phyloP scores from a whole-genome alignment of 1,139 yeast species.

The Candida dubliniensis region DNA sequence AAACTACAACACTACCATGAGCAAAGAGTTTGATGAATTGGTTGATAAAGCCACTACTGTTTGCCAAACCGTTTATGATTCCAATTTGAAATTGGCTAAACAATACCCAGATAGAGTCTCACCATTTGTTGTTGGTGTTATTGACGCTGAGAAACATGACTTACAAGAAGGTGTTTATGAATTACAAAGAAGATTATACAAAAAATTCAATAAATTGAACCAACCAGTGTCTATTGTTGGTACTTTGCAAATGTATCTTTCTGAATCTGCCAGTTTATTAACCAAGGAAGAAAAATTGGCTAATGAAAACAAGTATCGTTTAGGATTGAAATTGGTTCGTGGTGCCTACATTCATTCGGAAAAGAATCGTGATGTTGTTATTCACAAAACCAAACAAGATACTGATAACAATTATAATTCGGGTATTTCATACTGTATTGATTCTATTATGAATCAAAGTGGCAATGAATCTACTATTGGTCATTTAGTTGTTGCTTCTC shows the following conservation, averaged over 20 bases:
- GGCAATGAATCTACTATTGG: slow-evolving; percentile 60
- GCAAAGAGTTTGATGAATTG: slow-evolving; percentile 55
- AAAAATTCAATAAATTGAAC: slow-evolving; percentile 64
- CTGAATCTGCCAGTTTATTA: slow-evolving; percentile 65
- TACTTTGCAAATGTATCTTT: slow-evolving; percentile 89
- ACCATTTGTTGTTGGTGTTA: slow-evolving; percentile 81
- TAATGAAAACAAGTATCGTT: slow-evolving; percentile 57
- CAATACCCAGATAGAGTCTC: slow-evolving; percentile 68
- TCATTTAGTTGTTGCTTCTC: slow-evolving; percentile 90
- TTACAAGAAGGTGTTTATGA: slow-evolving; percentile 91
- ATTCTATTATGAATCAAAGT: slow-evolving; percentile 48
- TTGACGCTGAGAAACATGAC: slow-evolving; percentile 91
- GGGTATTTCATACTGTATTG: slow-evolving; percentile 66
- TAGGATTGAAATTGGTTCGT: slow-evolving; percentile 92
- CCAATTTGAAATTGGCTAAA: slow-evolving; percentile 47
- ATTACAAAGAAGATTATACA: slow-evolving; percentile 79
- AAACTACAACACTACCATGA: slow-evolving; percentile 49
- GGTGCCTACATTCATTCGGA: slow-evolving; percentile 97
- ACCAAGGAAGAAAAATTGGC: slow-evolving; percentile 68
- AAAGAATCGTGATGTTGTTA: slow-evolving; percentile 61
- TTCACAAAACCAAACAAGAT: slow-evolving; percentile 72
- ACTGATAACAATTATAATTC: slow-evolving; percentile 76
- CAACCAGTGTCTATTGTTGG: slow-evolving; percentile 75
- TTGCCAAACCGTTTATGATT: slow-evolving; percentile 55
- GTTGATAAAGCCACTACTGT: slow-evolving; percentile 64